Conservation (phyloP, 2,329 filamentous ascomycete genomes). For the Penicillium sp. region DNA sequence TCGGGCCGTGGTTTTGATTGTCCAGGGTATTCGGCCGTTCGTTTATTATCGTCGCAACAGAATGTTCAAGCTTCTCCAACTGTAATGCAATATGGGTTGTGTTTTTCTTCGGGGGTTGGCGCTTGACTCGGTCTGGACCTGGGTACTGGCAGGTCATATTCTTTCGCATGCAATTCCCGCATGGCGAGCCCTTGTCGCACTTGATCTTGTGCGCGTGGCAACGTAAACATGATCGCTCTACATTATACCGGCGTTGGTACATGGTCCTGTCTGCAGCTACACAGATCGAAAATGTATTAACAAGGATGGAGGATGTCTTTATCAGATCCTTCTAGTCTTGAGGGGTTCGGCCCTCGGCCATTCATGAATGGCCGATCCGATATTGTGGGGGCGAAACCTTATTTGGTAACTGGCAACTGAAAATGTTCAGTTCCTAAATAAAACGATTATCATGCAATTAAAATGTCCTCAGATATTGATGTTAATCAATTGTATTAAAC, state of each 20-base stretch:
- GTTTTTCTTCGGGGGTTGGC: constrained; percentile 18
- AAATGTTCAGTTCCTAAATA: background rate
- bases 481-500: background rate
- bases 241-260: constrained; percentile 24
- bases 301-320: background rate
- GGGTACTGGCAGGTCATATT: constrained; percentile 26
- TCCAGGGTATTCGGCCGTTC: background rate
- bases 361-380: constrained; percentile 5
- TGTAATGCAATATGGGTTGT: constrained; percentile 21
- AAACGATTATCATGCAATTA: background rate
- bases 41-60: constrained; percentile 13
- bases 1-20: background rate
- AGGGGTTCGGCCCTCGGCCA: background rate
- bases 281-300: background rate
- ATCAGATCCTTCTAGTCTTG: background rate
- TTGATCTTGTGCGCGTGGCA: constrained; percentile 32
- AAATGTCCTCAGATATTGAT: background rate
- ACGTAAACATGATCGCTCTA: constrained; percentile 30
- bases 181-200: constrained; percentile 27
- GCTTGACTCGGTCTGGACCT: constrained; percentile 20
- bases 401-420: background rate
- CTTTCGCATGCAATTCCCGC: constrained; percentile 21
- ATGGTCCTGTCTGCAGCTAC: background rate
- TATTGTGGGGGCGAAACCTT: background rate
- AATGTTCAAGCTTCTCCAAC: constrained; percentile 24